Conservation (phyloP, 805 yeast species). For the Metschnikowia baotianmanensis region DNA sequence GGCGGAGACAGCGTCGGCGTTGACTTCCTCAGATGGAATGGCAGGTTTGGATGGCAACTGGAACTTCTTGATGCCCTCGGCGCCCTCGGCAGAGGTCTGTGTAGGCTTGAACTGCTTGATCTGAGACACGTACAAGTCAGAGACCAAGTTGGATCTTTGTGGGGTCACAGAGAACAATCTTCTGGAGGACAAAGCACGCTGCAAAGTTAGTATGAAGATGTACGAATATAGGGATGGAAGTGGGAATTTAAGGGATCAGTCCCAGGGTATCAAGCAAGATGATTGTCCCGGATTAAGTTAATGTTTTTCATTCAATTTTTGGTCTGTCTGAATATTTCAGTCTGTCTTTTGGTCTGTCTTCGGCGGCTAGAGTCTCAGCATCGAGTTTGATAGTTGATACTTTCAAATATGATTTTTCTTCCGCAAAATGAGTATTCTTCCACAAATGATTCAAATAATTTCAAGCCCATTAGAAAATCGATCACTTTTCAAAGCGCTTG, state of each 20-base stretch:
- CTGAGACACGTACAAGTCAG: constrained; percentile 85
- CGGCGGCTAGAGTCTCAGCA: too few species aligned
- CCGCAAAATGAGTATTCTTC: too few species aligned
- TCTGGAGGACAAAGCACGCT: constrained; percentile 32
- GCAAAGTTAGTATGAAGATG: constrained; percentile 16
- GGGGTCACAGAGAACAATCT: constrained; percentile 44
- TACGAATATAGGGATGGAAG: not conserved
- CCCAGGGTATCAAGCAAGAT: not conserved
- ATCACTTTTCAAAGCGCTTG: too few species aligned
- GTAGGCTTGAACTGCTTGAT: constrained; percentile 87
- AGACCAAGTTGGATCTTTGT: constrained; percentile 57
- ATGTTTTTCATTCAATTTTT: too few species aligned
- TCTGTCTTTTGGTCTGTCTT: too few species aligned
- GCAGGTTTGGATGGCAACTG: constrained; percentile 74
- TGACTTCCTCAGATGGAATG: constrained; percentile 68
- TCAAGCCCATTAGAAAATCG: too few species aligned
- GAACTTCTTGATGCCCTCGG: constrained; percentile 84
- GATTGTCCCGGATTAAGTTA: too few species aligned
- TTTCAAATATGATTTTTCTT: too few species aligned
- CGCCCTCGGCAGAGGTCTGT: constrained; percentile 67
- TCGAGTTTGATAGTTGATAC: too few species aligned
- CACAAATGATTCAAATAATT: too few species aligned
- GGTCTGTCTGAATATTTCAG: too few species aligned
- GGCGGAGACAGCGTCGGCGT: constrained; percentile 63
- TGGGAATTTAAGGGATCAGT: not conserved